Evolutionary conservation across 768 basidiomycete species (phyloP), one percentile per base, ranked within the genome.

Genomic region (Clitopilus passeckerianus): DNA sequence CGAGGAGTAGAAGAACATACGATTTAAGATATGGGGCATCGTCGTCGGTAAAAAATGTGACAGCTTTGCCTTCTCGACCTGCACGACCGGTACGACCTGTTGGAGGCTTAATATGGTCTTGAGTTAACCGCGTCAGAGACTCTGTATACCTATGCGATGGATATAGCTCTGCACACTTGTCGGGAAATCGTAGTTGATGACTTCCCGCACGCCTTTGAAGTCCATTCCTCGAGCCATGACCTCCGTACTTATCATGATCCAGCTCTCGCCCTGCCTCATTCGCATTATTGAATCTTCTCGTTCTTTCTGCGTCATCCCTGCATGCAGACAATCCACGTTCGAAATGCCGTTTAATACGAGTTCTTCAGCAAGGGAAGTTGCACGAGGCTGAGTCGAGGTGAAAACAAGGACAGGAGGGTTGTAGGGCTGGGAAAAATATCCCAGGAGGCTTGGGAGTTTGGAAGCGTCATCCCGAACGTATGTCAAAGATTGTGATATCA

Each of bases 181-280:
- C 2, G 97, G 97, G 73, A 98, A 98, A 74, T 98, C 96, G 67
- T 91, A 95, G 72, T 98, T 99, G 68, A 98, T 89, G 9, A 99
- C 95, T 68, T 98, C 91, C 60, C 87, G 80, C 56, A 96, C 86
- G 9, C 95, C 95, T 71, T 89, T 91, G 78, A 99, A 98, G 69
- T 98, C 97, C 89, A 99, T 95, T 2, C 97, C 97, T 65, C 97
- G 84, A 22, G 93, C 94, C 92, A 98, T 91, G 55, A 98, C 91
- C 71, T 99, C 97, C 22, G 97, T 99, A 64, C 89, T 92, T 52
- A 99, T 83, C 83, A 98, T 85, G 34, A 95, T 85, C 97, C 97
- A 98, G 61, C 92, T 90, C 69, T 92, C 85, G 0, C 95, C 97
- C 65, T 80, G 81, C 24, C 92, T 86, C 88, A 99, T 96, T 34